Percentiles rank a stretch among this genome's conserved stretches.
These are phyloP conservation scores for Taiwanofungus camphoratus DNA, from an alignment of 1,284 basidiomycete genomes.

Conservation along the genomic window DNA sequence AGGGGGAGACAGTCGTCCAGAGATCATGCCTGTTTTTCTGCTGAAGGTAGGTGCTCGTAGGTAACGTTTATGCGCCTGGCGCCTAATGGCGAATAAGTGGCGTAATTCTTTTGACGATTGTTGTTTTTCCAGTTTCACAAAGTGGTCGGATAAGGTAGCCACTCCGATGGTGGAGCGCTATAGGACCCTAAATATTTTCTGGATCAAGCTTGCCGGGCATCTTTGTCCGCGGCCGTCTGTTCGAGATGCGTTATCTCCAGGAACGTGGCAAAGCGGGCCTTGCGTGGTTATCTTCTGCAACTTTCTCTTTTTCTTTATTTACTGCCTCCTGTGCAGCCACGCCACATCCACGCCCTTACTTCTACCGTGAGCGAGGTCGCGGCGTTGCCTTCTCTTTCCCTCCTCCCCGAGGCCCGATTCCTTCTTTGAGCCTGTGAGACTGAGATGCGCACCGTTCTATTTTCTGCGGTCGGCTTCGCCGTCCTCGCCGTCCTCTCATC, in stretches of 20 bases:
- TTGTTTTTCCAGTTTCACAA: neutral
- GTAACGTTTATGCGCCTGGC: too few relatives aligned
- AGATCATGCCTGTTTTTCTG: too few relatives aligned
- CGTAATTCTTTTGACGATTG: neutral
- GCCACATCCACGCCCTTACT: neutral
- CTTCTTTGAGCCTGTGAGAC: neutral
- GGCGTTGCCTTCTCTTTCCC: neutral
- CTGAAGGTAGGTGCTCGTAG: too few relatives aligned
- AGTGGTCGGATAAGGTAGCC: neutral
- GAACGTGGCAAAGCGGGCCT: too few relatives aligned
- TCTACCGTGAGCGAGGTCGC: too few relatives aligned
- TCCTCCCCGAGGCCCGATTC: neutral
- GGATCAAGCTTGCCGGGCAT: conserved; percentile 1
- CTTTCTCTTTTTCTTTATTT: neutral
- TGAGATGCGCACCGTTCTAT: conserved; percentile 11
- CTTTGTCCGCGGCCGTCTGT: conserved; percentile 1
- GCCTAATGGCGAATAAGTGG: too few relatives aligned
- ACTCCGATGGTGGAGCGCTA: conserved; percentile 1
- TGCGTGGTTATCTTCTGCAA: too few relatives aligned
- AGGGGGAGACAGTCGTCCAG: too few relatives aligned
- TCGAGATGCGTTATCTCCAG: too few relatives aligned
- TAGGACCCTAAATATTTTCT: neutral
- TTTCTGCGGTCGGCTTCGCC: conserved; percentile 9
- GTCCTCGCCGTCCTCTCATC: conserved; percentile 9
- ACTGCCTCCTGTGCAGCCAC: neutral